Evolutionary conservation across 2,329 filamentous ascomycete genomes (phyloP).

Genomic region (Colletotrichum sp.): DNA sequence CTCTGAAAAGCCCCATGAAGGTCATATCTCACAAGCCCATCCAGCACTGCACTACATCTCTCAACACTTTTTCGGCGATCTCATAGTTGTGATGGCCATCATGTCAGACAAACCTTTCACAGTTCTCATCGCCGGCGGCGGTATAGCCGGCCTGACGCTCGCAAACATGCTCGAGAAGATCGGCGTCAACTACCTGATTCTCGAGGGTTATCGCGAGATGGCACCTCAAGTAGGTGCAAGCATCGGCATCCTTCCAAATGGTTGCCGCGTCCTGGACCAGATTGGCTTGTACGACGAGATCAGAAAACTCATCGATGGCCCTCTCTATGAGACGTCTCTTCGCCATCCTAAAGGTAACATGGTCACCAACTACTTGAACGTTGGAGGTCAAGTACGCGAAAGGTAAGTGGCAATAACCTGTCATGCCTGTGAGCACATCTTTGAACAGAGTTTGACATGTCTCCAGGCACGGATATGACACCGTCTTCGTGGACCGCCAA

Average conservation of each 20-base stretch:
- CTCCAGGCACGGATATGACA: constrained; percentile 30
- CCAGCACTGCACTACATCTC: neutral
- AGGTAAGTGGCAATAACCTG: neutral
- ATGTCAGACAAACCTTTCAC: neutral
- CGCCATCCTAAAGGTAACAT: neutral
- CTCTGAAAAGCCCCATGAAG: neutral
- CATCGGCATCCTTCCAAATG: constrained; percentile 48
- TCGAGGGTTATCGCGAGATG: constrained; percentile 46
- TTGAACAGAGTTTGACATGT: neutral
- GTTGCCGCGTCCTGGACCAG: constrained; percentile 53
- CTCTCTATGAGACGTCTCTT: neutral
- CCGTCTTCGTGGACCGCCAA: constrained; percentile 40
- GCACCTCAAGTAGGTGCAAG: constrained; percentile 51
- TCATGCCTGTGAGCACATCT: neutral
- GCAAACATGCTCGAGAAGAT: constrained; percentile 44
- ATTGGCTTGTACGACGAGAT: constrained; percentile 40
- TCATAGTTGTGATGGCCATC: neutral
- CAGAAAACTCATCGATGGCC: neutral
- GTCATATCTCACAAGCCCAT: neutral
- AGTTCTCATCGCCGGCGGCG: neutral
- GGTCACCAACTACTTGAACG: neutral
- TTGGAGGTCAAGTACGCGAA: neutral
- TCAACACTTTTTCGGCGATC: neutral
- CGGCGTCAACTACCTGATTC: constrained; percentile 51
- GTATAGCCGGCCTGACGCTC: constrained; percentile 19